These are phyloP conservation scores for Polygonum aviculare DNA, from an alignment of 148 eudicot species.

Conservation along the genomic window DNA sequence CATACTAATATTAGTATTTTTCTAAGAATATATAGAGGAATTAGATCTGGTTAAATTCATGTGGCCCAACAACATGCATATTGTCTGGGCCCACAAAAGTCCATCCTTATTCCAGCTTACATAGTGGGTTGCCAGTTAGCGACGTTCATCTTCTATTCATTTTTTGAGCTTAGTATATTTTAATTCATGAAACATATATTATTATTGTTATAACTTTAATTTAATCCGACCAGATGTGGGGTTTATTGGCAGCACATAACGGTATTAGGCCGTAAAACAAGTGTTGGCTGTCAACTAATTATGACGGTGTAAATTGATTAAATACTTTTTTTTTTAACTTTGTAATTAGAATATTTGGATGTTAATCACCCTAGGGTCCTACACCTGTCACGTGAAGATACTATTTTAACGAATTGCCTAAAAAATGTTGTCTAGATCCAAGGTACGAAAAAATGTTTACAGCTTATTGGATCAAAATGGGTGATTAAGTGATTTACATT, in stretches of 20 bases:
- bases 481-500: not conserved
- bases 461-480: not conserved
- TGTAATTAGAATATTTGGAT: not conserved
- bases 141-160: not conserved
- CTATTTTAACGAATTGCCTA: not conserved
- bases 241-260: conserved; percentile 8
- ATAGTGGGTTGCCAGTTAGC: conserved; percentile 4
- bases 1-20: no score
- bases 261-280: not conserved
- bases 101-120: not conserved
- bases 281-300: not conserved
- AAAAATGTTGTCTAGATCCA: not conserved
- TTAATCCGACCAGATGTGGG: conserved; percentile 10
- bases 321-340: not conserved
- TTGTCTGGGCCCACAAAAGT: not conserved
- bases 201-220: not conserved
- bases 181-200: not conserved
- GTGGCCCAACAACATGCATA: not conserved
- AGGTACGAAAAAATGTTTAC: not conserved
- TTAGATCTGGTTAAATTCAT: conserved; percentile 1
- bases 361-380: not conserved
- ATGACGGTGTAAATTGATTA: conserved; percentile 1
- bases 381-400: not conserved
- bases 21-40: not conserved
- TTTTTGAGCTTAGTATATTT: not conserved